Evolutionary conservation across 352 stramenopile species (phyloP), one percentile per base, ranked within the genome.

Genomic region (Phytophthora litchii): DNA sequence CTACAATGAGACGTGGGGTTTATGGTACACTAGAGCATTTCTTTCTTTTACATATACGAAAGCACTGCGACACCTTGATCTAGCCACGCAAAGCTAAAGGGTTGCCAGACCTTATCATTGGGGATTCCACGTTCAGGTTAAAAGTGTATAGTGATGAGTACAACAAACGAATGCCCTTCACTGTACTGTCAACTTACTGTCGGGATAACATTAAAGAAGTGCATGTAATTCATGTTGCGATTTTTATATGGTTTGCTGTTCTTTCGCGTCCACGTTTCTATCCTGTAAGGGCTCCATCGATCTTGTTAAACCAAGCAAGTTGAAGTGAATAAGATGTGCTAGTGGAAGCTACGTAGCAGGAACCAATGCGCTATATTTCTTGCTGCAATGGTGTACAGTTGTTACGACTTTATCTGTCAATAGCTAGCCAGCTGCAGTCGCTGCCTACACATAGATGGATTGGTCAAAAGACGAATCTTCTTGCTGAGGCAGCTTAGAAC

Each of bases 401-500:
- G 17, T 41, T 56, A n/a, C 23, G n/a, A 38, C 41, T 50, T 14
- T 31, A 38, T 54, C 23, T 27, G 49, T 53, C 23, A 47, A 61
- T 46, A 57, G 49, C 35, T 47, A 66, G 54, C 31, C 17, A 65
- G 29, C 42, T 56, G 32, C 44, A 67, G 49, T 59, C 46, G 34
- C 51, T 60, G 36, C 17, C 57, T 63, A 67, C 50, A 63, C 32
- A 19, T 55, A 21, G 47, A 57, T 23, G 50, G 27, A 48, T 67
- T 11, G 58, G 11, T 44, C 8, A 37, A 19, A 17, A 47, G 47
- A 51, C 49, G 11, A 38, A 48, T 17, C 34, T 47, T 11, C n/a
- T 50, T 27, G 23, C 23, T 27, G 23, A 32, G 21, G n/a, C 23
- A 34, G 45, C 38, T 64, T 85, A 89, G 60, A 84, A 92, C 70